Evolutionary conservation across 108 stramenopile species (phyloP).

Genomic region (Epithemia pelagica): DNA sequence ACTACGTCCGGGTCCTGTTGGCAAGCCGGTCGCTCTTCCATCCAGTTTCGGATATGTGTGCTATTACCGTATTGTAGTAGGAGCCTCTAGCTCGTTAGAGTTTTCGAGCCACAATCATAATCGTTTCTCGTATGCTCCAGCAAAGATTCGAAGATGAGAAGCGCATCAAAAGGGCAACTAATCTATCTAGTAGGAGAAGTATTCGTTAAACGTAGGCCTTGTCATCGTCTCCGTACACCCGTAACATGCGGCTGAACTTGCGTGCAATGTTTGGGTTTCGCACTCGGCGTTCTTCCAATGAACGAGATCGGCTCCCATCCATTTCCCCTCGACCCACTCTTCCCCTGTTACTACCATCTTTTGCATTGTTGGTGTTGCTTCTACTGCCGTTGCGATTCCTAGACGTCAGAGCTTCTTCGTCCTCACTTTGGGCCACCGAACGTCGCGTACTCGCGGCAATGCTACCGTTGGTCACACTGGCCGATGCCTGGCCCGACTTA

Average conservation of each 20-base stretch:
- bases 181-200: no score
- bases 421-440: background rate
- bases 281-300: conserved; percentile 24
- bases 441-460: background rate
- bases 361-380: background rate
- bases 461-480: background rate
- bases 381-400: background rate
- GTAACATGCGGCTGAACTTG: conserved; percentile 31
- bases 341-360: background rate
- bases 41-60: no score
- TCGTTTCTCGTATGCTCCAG: no score
- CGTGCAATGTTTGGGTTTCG: conserved; percentile 22
- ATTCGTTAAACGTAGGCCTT: background rate
- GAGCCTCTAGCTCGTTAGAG: no score
- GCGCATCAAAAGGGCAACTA: no score
- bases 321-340: background rate
- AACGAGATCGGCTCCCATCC: conserved; percentile 5
- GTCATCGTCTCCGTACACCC: conserved; percentile 25
- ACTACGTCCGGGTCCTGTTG: no score
- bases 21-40: no score
- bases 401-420: background rate
- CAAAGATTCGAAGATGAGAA: no score
- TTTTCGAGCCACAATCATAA: no score
- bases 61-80: no score
- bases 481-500: background rate